These are phyloP conservation scores for Amaranthus hypochondriacus DNA, from an alignment of 148 eudicot genomes.

Conservation along the genomic window DNA sequence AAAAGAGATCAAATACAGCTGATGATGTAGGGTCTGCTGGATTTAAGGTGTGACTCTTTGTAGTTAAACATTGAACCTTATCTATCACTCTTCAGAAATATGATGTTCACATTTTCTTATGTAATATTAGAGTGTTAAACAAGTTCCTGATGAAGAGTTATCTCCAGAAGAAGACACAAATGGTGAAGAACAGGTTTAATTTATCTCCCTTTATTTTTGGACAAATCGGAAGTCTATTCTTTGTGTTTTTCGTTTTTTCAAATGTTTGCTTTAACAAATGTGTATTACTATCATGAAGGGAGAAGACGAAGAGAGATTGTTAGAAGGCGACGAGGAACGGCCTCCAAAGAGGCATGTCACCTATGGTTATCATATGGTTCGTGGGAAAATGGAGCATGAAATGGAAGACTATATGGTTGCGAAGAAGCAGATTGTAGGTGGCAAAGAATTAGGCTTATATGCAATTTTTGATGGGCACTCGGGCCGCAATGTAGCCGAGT, in stretches of 20 bases:
- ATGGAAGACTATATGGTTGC: constrained; percentile 63
- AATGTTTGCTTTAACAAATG: too few species aligned
- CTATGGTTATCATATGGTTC: constrained; percentile 47
- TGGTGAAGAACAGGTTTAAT: constrained; percentile 7
- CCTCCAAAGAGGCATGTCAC: constrained; percentile 21
- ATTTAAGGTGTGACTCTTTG: constrained; percentile 15
- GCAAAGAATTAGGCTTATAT: constrained; percentile 38
- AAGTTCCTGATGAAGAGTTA: constrained; percentile 14
- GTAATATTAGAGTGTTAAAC: constrained; percentile 15
- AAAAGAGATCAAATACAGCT: constrained; percentile 21
- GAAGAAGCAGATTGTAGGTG: constrained; percentile 26
- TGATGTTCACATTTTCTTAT: background rate
- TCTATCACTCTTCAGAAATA: too few species aligned
- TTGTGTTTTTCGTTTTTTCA: background rate
- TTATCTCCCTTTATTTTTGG: background rate
- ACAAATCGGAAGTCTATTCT: background rate
- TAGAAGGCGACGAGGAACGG: constrained; percentile 10
- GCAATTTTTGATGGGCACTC: constrained; percentile 63
- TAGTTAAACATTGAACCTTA: too few species aligned
- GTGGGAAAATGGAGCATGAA: constrained; percentile 50
- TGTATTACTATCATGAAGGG: constrained; percentile 2
- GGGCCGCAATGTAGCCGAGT: constrained; percentile 46
- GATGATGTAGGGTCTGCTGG: constrained; percentile 31
- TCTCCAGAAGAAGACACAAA: background rate
- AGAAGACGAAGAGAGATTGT: constrained; percentile 24